Base-by-base conservation (phyloP, 192 early-diverging fungal genomes). In the Podochytrium sp. region DNA sequence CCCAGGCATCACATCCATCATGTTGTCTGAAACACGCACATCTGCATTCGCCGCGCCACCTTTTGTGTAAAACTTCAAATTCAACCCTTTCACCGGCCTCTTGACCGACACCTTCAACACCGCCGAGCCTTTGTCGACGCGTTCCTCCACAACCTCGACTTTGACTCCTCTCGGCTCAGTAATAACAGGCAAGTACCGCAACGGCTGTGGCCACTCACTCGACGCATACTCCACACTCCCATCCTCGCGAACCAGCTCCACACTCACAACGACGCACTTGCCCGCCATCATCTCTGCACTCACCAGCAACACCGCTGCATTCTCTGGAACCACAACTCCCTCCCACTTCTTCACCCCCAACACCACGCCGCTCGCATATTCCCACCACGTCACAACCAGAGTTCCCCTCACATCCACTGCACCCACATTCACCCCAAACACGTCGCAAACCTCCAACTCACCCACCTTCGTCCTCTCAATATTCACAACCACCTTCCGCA, bases 121-220 rank as follows among this genome's bases (percentile, higher is more conserved):
- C 7, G 23, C 51, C 12, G 12, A 16, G 1, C 53, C 50, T 20
- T 7, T 1, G 43, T 47, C 65, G 23, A 14, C 3, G 14, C 37
- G 30, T 25, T 57, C 47, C 12, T 23, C n/a, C 34, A 16, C 62
- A 30, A 52, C 62, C 67, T 38, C 23, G 29, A 75, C 65, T 32
- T 34, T 16, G 12, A 77, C 29, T 5, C 55, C 71, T 25, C 59
- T 53, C n/a, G 23, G 38, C 20, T 61, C 69, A 35, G 74, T 23
- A 53, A 25, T n/a, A 10, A 61, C 43, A 1, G 74, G 74, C 27
- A 78, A 42, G 43, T 78, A 42, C 34, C 39, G 51, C 2, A 78
- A 38, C 61, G 77, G 77, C 63, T 74, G 71, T 16, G 77, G 73
- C 71, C 71, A 78, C 35, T 75, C 77, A 40, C 10, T 70, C 20